Conservation (phyloP, 2,329 filamentous ascomycete species). For the Venturia nashicola region DNA sequence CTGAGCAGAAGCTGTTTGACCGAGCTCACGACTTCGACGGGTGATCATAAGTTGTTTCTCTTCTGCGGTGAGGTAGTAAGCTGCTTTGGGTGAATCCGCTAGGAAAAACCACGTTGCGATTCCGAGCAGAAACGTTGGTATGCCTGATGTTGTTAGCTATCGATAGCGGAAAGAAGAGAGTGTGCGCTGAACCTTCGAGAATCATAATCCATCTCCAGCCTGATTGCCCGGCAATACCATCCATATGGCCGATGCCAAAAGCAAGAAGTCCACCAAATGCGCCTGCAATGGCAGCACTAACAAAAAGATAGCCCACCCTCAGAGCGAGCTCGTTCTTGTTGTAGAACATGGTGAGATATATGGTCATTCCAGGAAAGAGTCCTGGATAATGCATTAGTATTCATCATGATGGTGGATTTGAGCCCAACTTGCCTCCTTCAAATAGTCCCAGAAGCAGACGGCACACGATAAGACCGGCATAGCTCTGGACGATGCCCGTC, state of each 20-base stretch:
- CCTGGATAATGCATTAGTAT: neutral
- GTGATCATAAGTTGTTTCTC: conserved; percentile 47
- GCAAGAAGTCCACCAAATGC: conserved; percentile 62
- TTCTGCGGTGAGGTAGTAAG: conserved; percentile 45
- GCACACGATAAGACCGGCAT: conserved; percentile 53
- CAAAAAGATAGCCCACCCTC: conserved; percentile 58
- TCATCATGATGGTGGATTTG: neutral
- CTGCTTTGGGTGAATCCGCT: conserved; percentile 54
- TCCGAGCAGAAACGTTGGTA: conserved; percentile 39
- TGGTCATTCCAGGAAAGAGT: conserved; percentile 54
- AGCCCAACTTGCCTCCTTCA: conserved; percentile 42
- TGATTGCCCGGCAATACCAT: conserved; percentile 48
- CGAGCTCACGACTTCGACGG: conserved; percentile 38
- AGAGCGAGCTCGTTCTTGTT: conserved; percentile 60
- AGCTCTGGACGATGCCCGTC: conserved; percentile 55
- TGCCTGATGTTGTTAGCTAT: neutral
- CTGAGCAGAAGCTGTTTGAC: conserved; percentile 35
- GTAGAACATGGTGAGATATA: conserved; percentile 68
- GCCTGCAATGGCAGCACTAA: conserved; percentile 57
- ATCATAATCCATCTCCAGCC: conserved; percentile 67
- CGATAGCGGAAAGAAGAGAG: too few species aligned
- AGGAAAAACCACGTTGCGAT: conserved; percentile 45
- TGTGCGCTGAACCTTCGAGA: conserved; percentile 33
- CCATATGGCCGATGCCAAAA: conserved; percentile 62
- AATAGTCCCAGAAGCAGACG: conserved; percentile 56